Evolutionary conservation across 2,329 filamentous ascomycete genomes (phyloP).

Genomic region (Cadophora luteo-olivacea): DNA sequence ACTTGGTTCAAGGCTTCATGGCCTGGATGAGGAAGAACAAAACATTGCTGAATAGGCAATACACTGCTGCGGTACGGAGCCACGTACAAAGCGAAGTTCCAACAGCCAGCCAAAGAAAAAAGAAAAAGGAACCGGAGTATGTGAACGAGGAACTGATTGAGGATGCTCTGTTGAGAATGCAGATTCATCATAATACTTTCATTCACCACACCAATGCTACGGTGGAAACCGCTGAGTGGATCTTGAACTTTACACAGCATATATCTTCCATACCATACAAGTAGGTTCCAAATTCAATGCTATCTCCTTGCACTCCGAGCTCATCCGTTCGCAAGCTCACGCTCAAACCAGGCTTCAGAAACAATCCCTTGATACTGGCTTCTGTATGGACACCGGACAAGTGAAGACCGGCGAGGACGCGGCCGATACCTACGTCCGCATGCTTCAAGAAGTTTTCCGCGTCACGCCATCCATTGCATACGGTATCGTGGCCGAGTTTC

Average conservation of each 20-base stretch:
- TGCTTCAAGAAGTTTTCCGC: constrained; percentile 77
- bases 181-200: constrained; percentile 69
- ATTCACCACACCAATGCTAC: constrained; percentile 71
- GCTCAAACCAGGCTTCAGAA: constrained; percentile 45
- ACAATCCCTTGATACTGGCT: constrained; percentile 61
- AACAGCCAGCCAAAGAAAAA: constrained; percentile 41
- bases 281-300: constrained; percentile 42
- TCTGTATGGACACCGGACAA: constrained; percentile 83
- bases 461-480: constrained; percentile 76
- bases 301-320: background rate
- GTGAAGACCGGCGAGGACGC: constrained; percentile 72
- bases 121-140: constrained; percentile 54
- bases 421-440: constrained; percentile 72
- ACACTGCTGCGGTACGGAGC: constrained; percentile 66
- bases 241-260: constrained; percentile 77
- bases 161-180: constrained; percentile 72
- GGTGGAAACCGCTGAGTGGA: constrained; percentile 74
- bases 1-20: constrained; percentile 73
- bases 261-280: constrained; percentile 79
- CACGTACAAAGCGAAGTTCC: constrained; percentile 46
- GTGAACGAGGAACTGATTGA: constrained; percentile 74
- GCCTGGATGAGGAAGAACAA: constrained; percentile 73
- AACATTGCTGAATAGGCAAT: constrained; percentile 71
- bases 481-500: constrained; percentile 69
- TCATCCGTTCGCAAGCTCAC: constrained; percentile 37